Evolutionary conservation across 371 early-diverging fungal genomes (phyloP).

Genomic region (Amoeboaphelidium occidentale): DNA sequence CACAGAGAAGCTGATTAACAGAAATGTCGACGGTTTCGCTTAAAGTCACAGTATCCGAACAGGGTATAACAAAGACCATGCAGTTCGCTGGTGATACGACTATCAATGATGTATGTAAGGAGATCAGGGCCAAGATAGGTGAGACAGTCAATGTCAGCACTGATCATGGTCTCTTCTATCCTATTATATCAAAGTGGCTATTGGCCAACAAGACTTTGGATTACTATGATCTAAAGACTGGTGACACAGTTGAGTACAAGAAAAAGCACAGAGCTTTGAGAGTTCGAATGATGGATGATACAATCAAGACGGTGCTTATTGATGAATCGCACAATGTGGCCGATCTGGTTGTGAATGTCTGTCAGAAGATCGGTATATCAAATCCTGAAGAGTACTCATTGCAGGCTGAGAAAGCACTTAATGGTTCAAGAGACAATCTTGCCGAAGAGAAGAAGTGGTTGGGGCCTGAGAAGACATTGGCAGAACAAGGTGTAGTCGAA

Average conservation of each 20-base stretch:
- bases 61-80: background rate
- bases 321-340: slow-evolving; percentile 19
- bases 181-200: slow-evolving; percentile 22
- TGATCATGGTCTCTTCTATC: slow-evolving; percentile 22
- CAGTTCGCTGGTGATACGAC: slow-evolving; percentile 3
- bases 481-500: slow-evolving; percentile 24
- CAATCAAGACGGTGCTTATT: slow-evolving; percentile 21
- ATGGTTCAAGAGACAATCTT: background rate
- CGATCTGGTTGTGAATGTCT: slow-evolving; percentile 15
- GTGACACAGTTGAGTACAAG: slow-evolving; percentile 21
- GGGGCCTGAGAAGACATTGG: slow-evolving; percentile 20
- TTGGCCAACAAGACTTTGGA: slow-evolving; percentile 15
- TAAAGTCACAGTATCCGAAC: background rate
- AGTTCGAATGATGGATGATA: slow-evolving; percentile 21
- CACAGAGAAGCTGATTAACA: too few species aligned
- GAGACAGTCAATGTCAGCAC: slow-evolving; percentile 12
- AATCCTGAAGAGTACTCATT: slow-evolving; percentile 29
- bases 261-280: slow-evolving; percentile 22
- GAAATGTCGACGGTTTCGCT: background rate
- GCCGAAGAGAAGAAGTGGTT: slow-evolving; percentile 16
- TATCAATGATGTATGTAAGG: slow-evolving; percentile 20
- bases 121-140: slow-evolving; percentile 20
- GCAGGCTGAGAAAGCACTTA: slow-evolving; percentile 7
- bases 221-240: slow-evolving; percentile 22
- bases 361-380: slow-evolving; percentile 23